Evolutionary conservation across 768 basidiomycete species (phyloP).

Genomic region (Suillus americanus): DNA sequence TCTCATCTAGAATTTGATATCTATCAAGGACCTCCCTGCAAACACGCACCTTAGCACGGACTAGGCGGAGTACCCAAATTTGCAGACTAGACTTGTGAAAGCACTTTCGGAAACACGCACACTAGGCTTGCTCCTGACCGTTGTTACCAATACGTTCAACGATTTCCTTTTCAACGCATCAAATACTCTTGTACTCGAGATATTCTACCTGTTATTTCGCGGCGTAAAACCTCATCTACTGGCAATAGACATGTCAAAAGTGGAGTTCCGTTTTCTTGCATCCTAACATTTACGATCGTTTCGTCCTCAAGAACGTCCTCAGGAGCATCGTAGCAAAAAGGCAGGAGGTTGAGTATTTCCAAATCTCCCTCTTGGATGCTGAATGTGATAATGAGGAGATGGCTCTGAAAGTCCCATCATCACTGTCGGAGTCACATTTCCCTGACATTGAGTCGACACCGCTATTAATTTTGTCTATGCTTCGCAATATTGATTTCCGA

Average conservation of each 20-base stretch:
- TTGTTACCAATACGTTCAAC: constrained; percentile 73
- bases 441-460: not conserved
- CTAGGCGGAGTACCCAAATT: constrained; percentile 70
- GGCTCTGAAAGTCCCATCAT: too few species aligned
- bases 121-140: constrained; percentile 77
- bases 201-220: constrained; percentile 87
- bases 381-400: too few species aligned
- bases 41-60: constrained; percentile 74
- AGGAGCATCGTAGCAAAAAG: too few species aligned
- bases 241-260: constrained; percentile 63
- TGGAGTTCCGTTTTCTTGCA: constrained; percentile 25
- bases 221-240: constrained; percentile 71
- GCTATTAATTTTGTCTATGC: too few species aligned
- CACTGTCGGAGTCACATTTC: too few species aligned
- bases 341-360: too few species aligned
- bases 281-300: constrained; percentile 6
- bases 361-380: too few species aligned
- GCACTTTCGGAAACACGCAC: constrained; percentile 70
- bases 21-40: constrained; percentile 83
- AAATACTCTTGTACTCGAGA: constrained; percentile 92
- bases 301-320: too few species aligned
- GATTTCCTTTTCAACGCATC: constrained; percentile 79
- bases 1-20: constrained; percentile 89
- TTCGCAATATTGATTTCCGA: not conserved
- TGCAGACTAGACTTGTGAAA: constrained; percentile 78